Conservation (phyloP, 352 stramenopile species). For the Phytophthora colocasiae region DNA sequence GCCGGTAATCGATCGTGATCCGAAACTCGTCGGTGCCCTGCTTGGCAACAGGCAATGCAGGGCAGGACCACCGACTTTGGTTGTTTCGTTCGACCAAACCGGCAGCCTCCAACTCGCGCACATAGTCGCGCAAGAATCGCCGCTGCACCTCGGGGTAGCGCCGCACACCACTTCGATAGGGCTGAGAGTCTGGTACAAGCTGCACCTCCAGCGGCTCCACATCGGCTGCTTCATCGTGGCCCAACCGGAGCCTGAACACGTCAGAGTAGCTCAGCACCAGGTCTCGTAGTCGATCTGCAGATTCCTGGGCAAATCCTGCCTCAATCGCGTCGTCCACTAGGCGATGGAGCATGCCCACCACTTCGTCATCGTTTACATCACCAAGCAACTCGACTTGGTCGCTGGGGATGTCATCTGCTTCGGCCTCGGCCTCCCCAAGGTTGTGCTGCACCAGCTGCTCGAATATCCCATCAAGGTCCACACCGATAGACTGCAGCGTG, state of each 20-base stretch:
- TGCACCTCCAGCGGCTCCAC: slow-evolving; percentile 16
- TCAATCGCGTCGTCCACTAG: slow-evolving; percentile 12
- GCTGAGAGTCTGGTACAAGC: background rate
- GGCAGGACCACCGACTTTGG: slow-evolving; percentile 8
- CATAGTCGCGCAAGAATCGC: slow-evolving; percentile 8
- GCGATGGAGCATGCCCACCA: background rate
- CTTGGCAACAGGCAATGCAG: slow-evolving; percentile 4
- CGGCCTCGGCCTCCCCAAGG: background rate
- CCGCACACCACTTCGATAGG: slow-evolving; percentile 12
- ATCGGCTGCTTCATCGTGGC: slow-evolving; percentile 4
- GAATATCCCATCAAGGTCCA: slow-evolving; percentile 11
- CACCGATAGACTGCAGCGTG: slow-evolving; percentile 15
- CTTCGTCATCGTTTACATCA: background rate
- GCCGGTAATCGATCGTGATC: slow-evolving; percentile 15
- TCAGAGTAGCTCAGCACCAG: slow-evolving; percentile 2
- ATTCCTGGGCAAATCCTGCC: background rate
- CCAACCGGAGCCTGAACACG: slow-evolving; percentile 7
- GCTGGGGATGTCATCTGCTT: slow-evolving; percentile 12
- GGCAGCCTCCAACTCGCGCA: background rate
- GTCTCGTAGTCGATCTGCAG: background rate
- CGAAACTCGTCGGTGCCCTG: background rate
- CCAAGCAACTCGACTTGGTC: slow-evolving; percentile 11
- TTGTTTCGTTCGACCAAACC: slow-evolving; percentile 7
- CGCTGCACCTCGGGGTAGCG: slow-evolving; percentile 13
- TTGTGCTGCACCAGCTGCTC: slow-evolving; percentile 21